These are phyloP conservation scores for Jackrogersella minutella DNA, from an alignment of 495 filamentous ascomycete species.

Conservation along the genomic window DNA sequence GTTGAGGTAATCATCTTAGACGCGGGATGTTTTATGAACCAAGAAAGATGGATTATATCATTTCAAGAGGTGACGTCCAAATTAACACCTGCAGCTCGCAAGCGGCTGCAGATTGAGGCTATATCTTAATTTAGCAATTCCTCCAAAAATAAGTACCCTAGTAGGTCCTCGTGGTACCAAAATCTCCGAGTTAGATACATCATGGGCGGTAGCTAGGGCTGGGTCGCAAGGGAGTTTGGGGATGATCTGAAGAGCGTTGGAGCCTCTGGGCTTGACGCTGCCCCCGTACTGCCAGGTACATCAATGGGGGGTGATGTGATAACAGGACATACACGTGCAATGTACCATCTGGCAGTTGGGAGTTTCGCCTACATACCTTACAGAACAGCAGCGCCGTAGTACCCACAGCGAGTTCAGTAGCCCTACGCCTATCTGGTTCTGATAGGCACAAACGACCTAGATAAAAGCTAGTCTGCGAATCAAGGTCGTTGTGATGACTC, in stretches of 20 bases:
- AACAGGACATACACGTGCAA: conserved; percentile 21
- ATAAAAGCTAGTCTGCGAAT: conserved; percentile 2
- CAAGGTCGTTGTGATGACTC: background rate
- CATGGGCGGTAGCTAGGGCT: conserved; percentile 23
- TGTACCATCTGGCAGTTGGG: conserved; percentile 25
- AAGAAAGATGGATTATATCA: background rate
- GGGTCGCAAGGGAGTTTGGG: conserved; percentile 17
- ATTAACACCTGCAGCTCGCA: conserved; percentile 37
- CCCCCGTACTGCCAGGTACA: conserved; percentile 26
- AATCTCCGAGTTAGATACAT: conserved; percentile 22
- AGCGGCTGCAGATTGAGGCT: conserved; percentile 45
- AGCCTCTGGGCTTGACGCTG: conserved; percentile 14
- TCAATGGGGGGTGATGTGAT: conserved; percentile 33
- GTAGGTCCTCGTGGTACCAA: conserved; percentile 29
- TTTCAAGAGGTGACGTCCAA: conserved; percentile 40
- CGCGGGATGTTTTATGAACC: conserved; percentile 1
- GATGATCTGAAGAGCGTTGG: conserved; percentile 28
- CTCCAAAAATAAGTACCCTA: conserved; percentile 38
- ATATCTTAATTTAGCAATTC: conserved; percentile 43
- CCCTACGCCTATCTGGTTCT: background rate
- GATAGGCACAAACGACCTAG: conserved; percentile 1
- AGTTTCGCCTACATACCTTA: conserved; percentile 18
- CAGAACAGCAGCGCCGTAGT: conserved; percentile 11
- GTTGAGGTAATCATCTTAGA: conserved; percentile 6
- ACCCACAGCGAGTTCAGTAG: background rate